Conservation (phyloP, 495 filamentous ascomycete species). For the Trypethelium eluteriae region DNA sequence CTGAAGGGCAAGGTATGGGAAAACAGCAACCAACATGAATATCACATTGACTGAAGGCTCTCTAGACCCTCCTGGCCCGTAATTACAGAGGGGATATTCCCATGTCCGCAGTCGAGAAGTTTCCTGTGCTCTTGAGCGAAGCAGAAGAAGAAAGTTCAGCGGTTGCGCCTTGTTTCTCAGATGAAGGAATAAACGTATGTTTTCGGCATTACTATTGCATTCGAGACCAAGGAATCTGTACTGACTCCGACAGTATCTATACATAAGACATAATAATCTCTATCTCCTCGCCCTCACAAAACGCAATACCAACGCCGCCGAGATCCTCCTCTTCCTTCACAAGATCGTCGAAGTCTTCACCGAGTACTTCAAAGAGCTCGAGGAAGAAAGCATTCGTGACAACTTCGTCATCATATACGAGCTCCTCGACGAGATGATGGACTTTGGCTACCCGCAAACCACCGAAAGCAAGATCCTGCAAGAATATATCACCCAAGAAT, state of each 20-base stretch:
- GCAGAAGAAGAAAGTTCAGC: conserved; percentile 99
- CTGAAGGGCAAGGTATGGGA: conserved; percentile 91
- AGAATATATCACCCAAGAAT: conserved; percentile 97
- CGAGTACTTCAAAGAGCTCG: conserved; percentile 98
- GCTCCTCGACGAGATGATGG: conserved; percentile 99
- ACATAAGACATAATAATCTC: conserved; percentile 99
- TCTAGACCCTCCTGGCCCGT: conserved; percentile 88
- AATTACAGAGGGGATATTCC: conserved; percentile 99
- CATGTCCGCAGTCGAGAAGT: conserved; percentile 98
- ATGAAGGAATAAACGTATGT: conserved; percentile 94
- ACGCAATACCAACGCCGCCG: conserved; percentile 97
- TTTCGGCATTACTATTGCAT: conserved; percentile 7
- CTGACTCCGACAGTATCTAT: conserved; percentile 67
- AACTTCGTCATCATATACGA: conserved; percentile 99
- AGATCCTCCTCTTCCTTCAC: conserved; percentile 96
- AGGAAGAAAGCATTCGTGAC: conserved; percentile 98
- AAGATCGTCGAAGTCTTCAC: conserved; percentile 98
- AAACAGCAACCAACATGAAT: background rate
- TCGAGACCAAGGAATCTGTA: background rate
- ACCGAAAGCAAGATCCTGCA: conserved; percentile 98
- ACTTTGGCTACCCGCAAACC: conserved; percentile 98
- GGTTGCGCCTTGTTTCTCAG: conserved; percentile 95
- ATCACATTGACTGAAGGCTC: background rate
- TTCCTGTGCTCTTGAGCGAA: conserved; percentile 92
- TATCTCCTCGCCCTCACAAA: conserved; percentile 98